Percentiles rank a stretch among this genome's conserved stretches.
phyloP scores from a whole-genome alignment of 2,329 filamentous ascomycete species.

The Penicillium sp. region DNA sequence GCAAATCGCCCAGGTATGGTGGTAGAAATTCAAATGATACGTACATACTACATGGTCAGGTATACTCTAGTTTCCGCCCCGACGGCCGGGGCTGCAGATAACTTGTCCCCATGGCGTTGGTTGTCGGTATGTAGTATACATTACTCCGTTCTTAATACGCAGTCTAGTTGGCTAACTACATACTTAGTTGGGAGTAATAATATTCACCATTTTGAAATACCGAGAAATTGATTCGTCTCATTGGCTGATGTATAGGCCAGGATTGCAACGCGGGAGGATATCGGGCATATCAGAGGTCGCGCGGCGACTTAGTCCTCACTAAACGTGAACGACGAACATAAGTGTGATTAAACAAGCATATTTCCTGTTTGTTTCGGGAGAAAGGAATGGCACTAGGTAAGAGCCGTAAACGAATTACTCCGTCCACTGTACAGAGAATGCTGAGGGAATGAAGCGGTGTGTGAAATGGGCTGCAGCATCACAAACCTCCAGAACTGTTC shows the following conservation, averaged over 20 bases:
- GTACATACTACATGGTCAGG: not conserved
- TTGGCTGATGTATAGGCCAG: not conserved
- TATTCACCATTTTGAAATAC: not conserved
- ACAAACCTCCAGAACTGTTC: not conserved
- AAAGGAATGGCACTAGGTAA: not conserved
- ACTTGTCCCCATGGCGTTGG: not conserved
- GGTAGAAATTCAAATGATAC: not conserved
- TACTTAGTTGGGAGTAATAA: no score
- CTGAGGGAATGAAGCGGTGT: constrained; percentile 7
- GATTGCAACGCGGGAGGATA: not conserved
- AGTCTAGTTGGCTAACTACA: not conserved
- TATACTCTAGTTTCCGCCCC: not conserved
- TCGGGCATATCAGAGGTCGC: not conserved
- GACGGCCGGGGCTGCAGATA: not conserved
- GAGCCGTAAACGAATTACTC: not conserved
- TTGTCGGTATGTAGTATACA: no score
- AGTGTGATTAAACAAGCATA: not conserved
- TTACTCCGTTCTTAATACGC: not conserved
- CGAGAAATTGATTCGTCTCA: not conserved
- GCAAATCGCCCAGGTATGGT: constrained; percentile 1
- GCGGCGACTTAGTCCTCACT: not conserved
- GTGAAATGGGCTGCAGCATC: constrained; percentile 7
- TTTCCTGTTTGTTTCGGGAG: not conserved
- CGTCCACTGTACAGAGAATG: not conserved
- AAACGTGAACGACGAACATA: not conserved